A percentile compares a stretch with the other conserved stretches of the same genome.
These are phyloP conservation scores for Epichloe uncinata DNA, from an alignment of 2,329 filamentous ascomycete species.

Conservation along the genomic window DNA sequence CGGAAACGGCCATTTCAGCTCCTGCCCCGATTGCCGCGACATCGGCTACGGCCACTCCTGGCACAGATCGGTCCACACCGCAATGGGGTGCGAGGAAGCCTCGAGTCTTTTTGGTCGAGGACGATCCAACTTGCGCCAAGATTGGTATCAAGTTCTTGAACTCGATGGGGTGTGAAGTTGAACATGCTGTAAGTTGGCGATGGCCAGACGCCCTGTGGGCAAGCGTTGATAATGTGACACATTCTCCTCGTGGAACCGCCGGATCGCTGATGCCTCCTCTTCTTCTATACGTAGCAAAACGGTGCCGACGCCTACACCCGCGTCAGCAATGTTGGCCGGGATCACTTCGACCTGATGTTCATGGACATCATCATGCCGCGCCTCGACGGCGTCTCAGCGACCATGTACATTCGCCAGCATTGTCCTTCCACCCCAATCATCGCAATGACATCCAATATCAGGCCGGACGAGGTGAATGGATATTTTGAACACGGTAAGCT, in stretches of 20 bases:
- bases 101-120: constrained; percentile 82
- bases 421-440: constrained; percentile 76
- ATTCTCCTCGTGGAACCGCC: neutral
- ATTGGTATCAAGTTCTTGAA: constrained; percentile 56
- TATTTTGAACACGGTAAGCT: constrained; percentile 88
- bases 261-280: constrained; percentile 7
- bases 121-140: constrained; percentile 52
- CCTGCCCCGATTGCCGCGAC: constrained; percentile 10
- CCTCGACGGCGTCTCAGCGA: constrained; percentile 87
- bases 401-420: constrained; percentile 82
- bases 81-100: constrained; percentile 53
- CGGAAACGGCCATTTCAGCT: constrained; percentile 17
- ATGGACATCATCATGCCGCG: constrained; percentile 98
- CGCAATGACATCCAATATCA: constrained; percentile 97
- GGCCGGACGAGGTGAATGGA: constrained; percentile 89
- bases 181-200: constrained; percentile 42
- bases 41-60: constrained; percentile 9
- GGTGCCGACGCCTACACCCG: constrained; percentile 87
- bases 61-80: constrained; percentile 25
- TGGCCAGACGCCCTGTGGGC: neutral
- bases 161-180: constrained; percentile 53
- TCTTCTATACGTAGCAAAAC: constrained; percentile 33
- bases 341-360: constrained; percentile 54
- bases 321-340: constrained; percentile 39
- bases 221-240: too few species aligned